Evolutionary conservation across 441 rosid genomes (phyloP).

Genomic region (Euphorbia celastroides): DNA sequence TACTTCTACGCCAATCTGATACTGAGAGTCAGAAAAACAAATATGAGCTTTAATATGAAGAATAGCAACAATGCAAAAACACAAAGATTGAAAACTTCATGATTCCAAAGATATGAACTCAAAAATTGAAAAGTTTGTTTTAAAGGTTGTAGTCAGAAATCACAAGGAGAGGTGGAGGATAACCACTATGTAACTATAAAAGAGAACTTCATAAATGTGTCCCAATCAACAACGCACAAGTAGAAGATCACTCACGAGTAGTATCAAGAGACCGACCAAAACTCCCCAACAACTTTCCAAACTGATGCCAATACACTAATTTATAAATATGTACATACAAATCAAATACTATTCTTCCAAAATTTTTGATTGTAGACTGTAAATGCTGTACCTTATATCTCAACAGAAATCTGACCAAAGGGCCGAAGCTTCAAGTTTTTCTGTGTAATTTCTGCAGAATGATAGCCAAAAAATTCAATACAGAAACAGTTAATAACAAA

Average conservation of each 20-base stretch:
- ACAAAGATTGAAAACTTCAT: slow-evolving; percentile 6
- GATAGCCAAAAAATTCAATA: slow-evolving; percentile 13
- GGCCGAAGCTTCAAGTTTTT: slow-evolving; percentile 34
- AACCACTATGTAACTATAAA: slow-evolving; percentile 21
- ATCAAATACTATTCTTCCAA: not conserved
- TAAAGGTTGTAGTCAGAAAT: slow-evolving; percentile 22
- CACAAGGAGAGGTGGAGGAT: slow-evolving; percentile 25
- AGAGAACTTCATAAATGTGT: slow-evolving; percentile 35
- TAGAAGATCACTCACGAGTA: slow-evolving; percentile 57
- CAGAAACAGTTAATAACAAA: slow-evolving; percentile 5
- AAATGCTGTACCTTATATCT: slow-evolving; percentile 36
- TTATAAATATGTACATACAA: not conserved
- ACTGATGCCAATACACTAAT: slow-evolving; percentile 8
- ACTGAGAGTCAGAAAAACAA: slow-evolving; percentile 10
- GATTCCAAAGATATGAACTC: slow-evolving; percentile 13
- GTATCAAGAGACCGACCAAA: slow-evolving; percentile 33
- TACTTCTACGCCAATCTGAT: slow-evolving; percentile 33
- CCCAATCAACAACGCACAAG: slow-evolving; percentile 48
- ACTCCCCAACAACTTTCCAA: slow-evolving; percentile 26
- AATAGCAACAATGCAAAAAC: slow-evolving; percentile 6
- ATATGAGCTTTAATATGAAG: not conserved
- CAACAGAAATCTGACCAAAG: slow-evolving; percentile 30
- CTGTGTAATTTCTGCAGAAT: slow-evolving; percentile 44
- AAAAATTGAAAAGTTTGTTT: slow-evolving; percentile 13
- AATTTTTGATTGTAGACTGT: not conserved